Percentiles rank a stretch among this genome's conserved stretches.
These are phyloP conservation scores for Oxyria digyna DNA, from an alignment of 148 eudicot genomes.

Conservation along the genomic window DNA sequence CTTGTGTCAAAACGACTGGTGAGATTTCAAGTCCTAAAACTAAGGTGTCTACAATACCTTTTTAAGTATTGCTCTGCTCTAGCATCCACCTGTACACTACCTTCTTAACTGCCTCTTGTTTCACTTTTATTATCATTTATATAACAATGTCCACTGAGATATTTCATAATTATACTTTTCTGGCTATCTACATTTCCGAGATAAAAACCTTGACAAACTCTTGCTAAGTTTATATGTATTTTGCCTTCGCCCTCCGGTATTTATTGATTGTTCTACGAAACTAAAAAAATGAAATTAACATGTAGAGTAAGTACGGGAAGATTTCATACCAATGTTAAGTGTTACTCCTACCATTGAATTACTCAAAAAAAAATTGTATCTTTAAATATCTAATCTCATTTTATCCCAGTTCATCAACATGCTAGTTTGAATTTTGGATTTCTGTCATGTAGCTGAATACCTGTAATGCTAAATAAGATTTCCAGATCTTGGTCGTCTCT, in stretches of 20 bases:
- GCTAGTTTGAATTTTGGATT: no score
- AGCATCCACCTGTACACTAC: neutral
- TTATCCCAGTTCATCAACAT: neutral
- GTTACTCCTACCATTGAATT: neutral
- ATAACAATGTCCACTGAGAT: neutral
- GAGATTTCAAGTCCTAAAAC: slow-evolving; percentile 10
- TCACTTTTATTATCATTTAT: neutral
- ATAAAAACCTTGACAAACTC: neutral
- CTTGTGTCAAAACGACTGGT: slow-evolving; percentile 71
- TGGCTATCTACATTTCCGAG: neutral
- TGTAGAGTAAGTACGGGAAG: neutral
- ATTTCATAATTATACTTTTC: neutral
- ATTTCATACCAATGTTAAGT: neutral
- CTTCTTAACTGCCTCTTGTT: neutral
- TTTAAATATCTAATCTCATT: neutral
- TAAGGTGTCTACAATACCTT: neutral
- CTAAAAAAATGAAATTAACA: neutral
- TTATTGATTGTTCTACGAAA: neutral
- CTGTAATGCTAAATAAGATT: neutral
- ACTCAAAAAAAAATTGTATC: no score
- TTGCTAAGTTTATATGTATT: neutral
- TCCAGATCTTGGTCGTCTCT: neutral
- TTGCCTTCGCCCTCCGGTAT: neutral
- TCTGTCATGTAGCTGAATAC: no score
- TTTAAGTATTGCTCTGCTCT: neutral